phyloP scores from a whole-genome alignment of 305 asterid genomes.

The Fraxinus sp. region DNA sequence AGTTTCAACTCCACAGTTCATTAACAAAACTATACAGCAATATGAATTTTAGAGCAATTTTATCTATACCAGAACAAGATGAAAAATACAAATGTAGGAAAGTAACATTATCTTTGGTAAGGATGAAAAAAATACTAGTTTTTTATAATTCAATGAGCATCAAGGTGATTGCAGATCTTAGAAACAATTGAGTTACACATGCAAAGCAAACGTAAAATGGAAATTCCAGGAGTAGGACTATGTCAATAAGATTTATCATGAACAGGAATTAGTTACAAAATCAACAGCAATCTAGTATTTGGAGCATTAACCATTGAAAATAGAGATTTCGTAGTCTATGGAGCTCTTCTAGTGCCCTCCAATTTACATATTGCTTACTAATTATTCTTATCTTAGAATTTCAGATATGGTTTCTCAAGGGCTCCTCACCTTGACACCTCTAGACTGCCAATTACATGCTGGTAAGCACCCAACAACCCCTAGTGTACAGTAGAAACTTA shows the following conservation, averaged over 20 bases:
- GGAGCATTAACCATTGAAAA: background rate
- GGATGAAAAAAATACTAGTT: background rate
- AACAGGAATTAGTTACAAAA: background rate
- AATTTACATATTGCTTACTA: background rate
- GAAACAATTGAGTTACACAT: background rate
- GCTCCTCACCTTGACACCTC: background rate
- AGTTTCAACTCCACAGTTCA: background rate
- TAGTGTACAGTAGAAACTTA: background rate
- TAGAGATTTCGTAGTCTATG: background rate
- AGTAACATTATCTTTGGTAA: background rate
- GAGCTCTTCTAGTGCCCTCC: background rate
- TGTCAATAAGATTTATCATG: background rate
- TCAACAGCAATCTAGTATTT: background rate
- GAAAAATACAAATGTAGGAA: background rate
- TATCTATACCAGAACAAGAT: background rate
- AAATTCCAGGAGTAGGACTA: background rate
- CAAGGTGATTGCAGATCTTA: background rate
- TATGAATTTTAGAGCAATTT: background rate
- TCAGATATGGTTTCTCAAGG: background rate
- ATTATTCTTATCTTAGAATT: background rate
- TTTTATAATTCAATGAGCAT: background rate
- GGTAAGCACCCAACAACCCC: background rate
- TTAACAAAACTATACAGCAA: background rate
- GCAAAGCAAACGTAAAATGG: background rate
- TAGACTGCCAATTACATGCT: background rate